Conservation (phyloP, 805 yeast species). For the Metschnikowia drakensbergensis region DNA sequence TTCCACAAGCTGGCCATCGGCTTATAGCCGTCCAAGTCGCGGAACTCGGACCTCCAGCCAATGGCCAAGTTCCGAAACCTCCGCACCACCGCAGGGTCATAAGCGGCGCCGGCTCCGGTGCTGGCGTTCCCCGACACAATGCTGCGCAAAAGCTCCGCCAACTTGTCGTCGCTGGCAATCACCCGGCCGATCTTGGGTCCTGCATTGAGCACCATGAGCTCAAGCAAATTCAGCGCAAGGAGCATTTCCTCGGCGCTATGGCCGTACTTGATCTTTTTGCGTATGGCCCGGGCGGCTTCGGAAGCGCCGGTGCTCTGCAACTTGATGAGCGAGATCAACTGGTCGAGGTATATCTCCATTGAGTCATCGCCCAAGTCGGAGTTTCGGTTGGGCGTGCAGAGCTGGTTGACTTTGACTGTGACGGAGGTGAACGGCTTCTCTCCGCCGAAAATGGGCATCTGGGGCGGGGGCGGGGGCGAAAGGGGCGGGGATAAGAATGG, state of each 20-base stretch:
- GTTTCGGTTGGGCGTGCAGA: slow-evolving; percentile 41
- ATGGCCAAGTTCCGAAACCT: slow-evolving; percentile 49
- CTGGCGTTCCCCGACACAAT: slow-evolving; percentile 39
- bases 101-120: slow-evolving; percentile 36
- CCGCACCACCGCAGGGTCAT: slow-evolving; percentile 41
- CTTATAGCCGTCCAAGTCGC: slow-evolving; percentile 45
- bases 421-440: slow-evolving; percentile 70
- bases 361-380: slow-evolving; percentile 34
- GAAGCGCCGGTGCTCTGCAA: slow-evolving; percentile 39
- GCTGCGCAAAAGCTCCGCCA: slow-evolving; percentile 60
- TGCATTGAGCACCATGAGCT: slow-evolving; percentile 41
- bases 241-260: slow-evolving; percentile 51
- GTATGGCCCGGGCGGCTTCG: slow-evolving; percentile 88
- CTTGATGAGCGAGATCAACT: slow-evolving; percentile 50
- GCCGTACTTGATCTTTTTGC: slow-evolving; percentile 91
- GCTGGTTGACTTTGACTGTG: slow-evolving; percentile 57
- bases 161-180: slow-evolving; percentile 63
- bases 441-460: slow-evolving; percentile 41
- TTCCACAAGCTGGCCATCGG: slow-evolving; percentile 47
- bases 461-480: too few relatives aligned
- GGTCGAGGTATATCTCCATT: slow-evolving; percentile 48
- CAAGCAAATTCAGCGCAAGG: slow-evolving; percentile 52
- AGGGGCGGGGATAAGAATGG: too few relatives aligned
- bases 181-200: slow-evolving; percentile 36
- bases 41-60: slow-evolving; percentile 65